phyloP scores from a whole-genome alignment of 176 grass and related monocot genomes.

The Aegilops bicornis region DNA sequence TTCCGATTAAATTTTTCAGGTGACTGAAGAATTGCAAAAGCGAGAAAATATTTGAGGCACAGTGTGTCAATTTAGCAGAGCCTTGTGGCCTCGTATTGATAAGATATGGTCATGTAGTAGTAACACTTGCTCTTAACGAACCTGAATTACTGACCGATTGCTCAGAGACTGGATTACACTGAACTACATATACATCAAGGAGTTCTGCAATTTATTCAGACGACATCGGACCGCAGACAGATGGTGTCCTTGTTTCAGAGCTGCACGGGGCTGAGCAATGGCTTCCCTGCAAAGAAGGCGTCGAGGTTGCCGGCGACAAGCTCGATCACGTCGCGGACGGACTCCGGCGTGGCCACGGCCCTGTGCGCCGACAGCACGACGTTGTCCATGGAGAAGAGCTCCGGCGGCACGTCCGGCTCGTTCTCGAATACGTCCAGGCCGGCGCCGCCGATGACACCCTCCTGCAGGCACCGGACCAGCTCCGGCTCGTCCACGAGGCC shows the following conservation, averaged over 20 bases:
- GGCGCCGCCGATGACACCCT: constrained; percentile 53
- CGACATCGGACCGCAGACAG: too few relatives aligned
- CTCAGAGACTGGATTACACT: too few relatives aligned
- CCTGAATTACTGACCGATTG: too few relatives aligned
- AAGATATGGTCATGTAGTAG: too few relatives aligned
- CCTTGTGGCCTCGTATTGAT: too few relatives aligned
- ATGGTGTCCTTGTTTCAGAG: constrained; percentile 11
- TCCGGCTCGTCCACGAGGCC: constrained; percentile 66
- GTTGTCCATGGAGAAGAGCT: constrained; percentile 59
- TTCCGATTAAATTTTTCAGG: too few relatives aligned
- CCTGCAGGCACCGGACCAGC: constrained; percentile 52
- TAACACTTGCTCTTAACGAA: too few relatives aligned
- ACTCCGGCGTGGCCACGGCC: constrained; percentile 56
- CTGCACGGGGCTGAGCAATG: constrained; percentile 40
- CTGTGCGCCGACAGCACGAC: constrained; percentile 57
- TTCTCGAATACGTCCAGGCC: constrained; percentile 60
- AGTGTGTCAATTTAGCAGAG: too few relatives aligned
- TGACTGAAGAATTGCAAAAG: too few relatives aligned
- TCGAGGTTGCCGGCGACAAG: constrained; percentile 42
- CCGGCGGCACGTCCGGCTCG: constrained; percentile 51
- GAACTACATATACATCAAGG: not conserved
- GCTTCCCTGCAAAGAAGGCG: constrained; percentile 53
- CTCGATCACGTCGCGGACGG: not conserved
- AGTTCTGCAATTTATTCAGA: not conserved
- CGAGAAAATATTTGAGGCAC: too few relatives aligned